These are phyloP conservation scores for Phellinidium pouzarii DNA, from an alignment of 1,284 basidiomycete genomes.

Conservation along the genomic window DNA sequence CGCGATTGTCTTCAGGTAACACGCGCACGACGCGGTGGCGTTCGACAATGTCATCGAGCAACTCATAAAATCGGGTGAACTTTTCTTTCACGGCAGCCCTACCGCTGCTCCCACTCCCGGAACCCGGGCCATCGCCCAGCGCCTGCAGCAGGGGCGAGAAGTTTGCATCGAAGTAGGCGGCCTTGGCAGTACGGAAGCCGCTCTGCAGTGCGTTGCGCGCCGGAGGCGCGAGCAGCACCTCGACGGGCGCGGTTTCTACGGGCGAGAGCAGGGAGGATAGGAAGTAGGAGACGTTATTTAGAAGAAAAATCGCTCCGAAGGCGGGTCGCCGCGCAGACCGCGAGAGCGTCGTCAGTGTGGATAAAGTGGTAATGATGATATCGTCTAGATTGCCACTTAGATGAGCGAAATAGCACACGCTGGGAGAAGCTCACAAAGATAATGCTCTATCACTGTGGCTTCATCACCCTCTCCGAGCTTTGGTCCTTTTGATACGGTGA, in stretches of 20 bases:
- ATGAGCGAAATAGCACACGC: background rate
- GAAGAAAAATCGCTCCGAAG: slow-evolving; percentile 65
- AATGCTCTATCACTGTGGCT: slow-evolving; percentile 62
- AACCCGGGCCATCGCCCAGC: slow-evolving; percentile 63
- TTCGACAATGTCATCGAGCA: slow-evolving; percentile 70
- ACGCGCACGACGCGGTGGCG: slow-evolving; percentile 60
- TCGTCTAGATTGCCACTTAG: slow-evolving; percentile 42
- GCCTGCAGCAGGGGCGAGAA: slow-evolving; percentile 69
- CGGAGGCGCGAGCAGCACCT: slow-evolving; percentile 49
- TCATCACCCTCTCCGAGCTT: slow-evolving; percentile 50
- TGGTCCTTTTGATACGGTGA: slow-evolving; percentile 46
- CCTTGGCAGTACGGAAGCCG: slow-evolving; percentile 69
- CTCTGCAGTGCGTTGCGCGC: slow-evolving; percentile 57
- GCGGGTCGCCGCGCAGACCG: slow-evolving; percentile 57
- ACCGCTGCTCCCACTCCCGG: slow-evolving; percentile 32
- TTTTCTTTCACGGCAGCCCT: slow-evolving; percentile 69
- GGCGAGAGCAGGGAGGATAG: slow-evolving; percentile 46
- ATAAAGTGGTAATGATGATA: slow-evolving; percentile 54
- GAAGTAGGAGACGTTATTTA: slow-evolving; percentile 72
- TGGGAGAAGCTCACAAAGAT: slow-evolving; percentile 39
- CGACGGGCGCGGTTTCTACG: slow-evolving; percentile 29
- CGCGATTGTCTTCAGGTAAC: slow-evolving; percentile 62
- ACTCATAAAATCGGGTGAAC: slow-evolving; percentile 70
- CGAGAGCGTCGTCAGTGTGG: slow-evolving; percentile 53
- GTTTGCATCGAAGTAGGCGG: slow-evolving; percentile 74